Percentiles rank a stretch among this genome's conserved stretches.
Evolutionary conservation across 164 flowering plant genomes (phyloP).

Genomic region (Vitis labrusca): DNA sequence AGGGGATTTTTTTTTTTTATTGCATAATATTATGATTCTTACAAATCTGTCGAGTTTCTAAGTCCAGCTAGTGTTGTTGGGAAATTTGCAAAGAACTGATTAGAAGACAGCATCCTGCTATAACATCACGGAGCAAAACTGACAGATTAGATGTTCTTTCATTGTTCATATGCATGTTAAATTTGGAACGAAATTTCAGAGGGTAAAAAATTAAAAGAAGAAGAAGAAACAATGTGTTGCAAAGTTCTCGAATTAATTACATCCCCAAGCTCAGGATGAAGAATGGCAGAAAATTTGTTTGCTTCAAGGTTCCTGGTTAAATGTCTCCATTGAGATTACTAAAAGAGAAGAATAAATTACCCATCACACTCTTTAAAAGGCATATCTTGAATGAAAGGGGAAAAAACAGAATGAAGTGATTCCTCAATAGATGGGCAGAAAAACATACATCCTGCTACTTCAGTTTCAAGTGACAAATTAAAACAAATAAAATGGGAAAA

Average conservation of each 20-base stretch:
- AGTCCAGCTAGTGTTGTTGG: conserved; percentile 37
- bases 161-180: background rate
- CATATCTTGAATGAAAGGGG: no score
- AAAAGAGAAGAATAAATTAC: no score
- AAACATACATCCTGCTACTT: no score
- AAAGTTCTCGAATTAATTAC: conserved; percentile 28
- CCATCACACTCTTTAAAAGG: no score
- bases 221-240: conserved; percentile 18
- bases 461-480: no score
- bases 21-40: conserved; percentile 10
- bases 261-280: conserved; percentile 40
- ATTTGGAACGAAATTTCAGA: background rate
- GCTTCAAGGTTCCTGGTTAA: conserved; percentile 38
- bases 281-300: conserved; percentile 38
- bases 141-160: background rate
- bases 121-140: background rate
- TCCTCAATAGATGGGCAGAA: no score
- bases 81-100: conserved; percentile 45
- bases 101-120: conserved; percentile 43
- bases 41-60: conserved; percentile 47
- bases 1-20: no score
- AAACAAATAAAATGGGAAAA: no score
- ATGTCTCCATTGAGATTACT: no score
- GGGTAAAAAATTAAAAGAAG: background rate
- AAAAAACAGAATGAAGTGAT: no score